phyloP scores from a whole-genome alignment of 345 rosid species.

The Nasturtium officinale region DNA sequence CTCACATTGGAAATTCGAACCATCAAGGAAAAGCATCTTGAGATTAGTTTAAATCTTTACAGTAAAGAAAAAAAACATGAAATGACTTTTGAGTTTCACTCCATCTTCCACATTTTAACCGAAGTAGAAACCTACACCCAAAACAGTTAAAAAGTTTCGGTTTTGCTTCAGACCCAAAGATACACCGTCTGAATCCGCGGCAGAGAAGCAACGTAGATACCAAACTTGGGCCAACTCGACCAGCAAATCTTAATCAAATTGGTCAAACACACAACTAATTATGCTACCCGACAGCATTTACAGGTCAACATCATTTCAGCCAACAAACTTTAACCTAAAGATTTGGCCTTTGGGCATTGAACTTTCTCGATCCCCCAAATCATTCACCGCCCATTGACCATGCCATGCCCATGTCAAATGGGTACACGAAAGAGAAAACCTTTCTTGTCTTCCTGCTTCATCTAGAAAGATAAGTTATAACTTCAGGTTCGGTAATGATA shows the following conservation, averaged over 20 bases:
- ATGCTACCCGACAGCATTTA: conserved; percentile 24
- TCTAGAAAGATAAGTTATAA: neutral
- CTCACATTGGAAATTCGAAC: conserved; percentile 4
- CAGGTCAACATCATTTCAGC: conserved; percentile 32
- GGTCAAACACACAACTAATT: conserved; percentile 31
- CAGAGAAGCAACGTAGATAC: conserved; percentile 38
- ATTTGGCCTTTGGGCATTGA: conserved; percentile 30
- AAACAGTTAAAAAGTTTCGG: conserved; percentile 14
- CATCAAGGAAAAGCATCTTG: conserved; percentile 22
- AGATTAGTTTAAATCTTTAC: conserved; percentile 22
- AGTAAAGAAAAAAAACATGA: conserved; percentile 25
- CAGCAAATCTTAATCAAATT: conserved; percentile 25
- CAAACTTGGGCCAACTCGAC: conserved; percentile 25
- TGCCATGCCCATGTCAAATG: neutral
- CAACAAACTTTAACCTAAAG: conserved; percentile 41
- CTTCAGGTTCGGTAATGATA: neutral
- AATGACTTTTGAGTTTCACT: conserved; percentile 19
- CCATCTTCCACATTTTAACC: conserved; percentile 6
- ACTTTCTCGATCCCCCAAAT: conserved; percentile 16
- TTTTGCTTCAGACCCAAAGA: conserved; percentile 26
- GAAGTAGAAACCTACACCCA: neutral
- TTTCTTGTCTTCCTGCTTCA: conserved; percentile 26
- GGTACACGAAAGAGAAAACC: conserved; percentile 21
- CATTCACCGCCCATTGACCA: conserved; percentile 29
- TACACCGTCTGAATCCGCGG: conserved; percentile 35